Evolutionary conservation across 352 stramenopile species (phyloP).

Genomic region (Peronospora tabacina): DNA sequence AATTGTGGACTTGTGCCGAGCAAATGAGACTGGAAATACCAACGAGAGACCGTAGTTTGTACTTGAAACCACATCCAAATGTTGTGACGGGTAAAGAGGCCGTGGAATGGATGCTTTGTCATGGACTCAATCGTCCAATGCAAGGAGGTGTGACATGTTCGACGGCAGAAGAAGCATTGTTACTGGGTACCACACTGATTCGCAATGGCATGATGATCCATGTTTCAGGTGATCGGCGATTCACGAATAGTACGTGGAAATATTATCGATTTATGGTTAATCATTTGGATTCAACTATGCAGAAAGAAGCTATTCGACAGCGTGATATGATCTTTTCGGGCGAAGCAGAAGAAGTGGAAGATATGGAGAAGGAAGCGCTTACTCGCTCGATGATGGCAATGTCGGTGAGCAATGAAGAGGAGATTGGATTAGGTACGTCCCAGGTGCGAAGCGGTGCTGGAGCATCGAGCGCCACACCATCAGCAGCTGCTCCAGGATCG

Average conservation of each 20-base stretch:
- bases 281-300: constrained; percentile 47
- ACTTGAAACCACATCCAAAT: constrained; percentile 72
- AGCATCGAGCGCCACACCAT: constrained; percentile 10
- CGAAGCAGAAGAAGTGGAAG: constrained; percentile 69
- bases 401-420: constrained; percentile 60
- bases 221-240: constrained; percentile 61
- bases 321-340: constrained; percentile 60
- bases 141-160: constrained; percentile 78
- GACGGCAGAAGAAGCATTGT: constrained; percentile 69
- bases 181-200: constrained; percentile 66
- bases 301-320: constrained; percentile 47
- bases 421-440: constrained; percentile 29
- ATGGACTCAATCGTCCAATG: constrained; percentile 80
- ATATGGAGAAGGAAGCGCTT: constrained; percentile 54
- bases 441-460: constrained; percentile 14
- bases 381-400: constrained; percentile 48
- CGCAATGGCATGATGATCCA: constrained; percentile 64
- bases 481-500: constrained; percentile 14
- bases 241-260: constrained; percentile 79
- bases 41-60: constrained; percentile 64
- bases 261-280: constrained; percentile 85
- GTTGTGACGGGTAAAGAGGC: constrained; percentile 78
- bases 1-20: constrained; percentile 78
- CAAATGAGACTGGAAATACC: constrained; percentile 77
- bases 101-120: constrained; percentile 80